A percentile compares a stretch with the other conserved stretches of the same genome.
These are phyloP conservation scores for Schizopora paradoxa DNA, from an alignment of 1,284 basidiomycete species.

Conservation along the genomic window DNA sequence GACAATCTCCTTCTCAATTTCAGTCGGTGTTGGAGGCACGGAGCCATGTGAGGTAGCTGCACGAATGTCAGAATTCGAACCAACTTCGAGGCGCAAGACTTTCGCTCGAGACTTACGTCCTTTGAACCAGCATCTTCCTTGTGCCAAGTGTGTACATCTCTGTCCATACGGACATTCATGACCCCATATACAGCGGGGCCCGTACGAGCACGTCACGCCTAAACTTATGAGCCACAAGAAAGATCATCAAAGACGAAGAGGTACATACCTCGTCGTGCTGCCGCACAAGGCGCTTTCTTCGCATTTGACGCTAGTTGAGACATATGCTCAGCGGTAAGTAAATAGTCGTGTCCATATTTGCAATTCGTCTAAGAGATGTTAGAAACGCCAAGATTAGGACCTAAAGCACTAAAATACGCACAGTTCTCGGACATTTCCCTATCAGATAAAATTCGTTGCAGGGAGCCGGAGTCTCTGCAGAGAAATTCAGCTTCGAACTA, in stretches of 20 bases:
- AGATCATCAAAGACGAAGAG: neutral
- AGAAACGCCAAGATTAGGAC: conserved; percentile 7
- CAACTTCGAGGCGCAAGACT: no score
- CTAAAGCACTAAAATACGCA: conserved; percentile 29
- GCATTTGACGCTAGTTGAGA: conserved; percentile 60
- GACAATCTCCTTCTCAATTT: no score
- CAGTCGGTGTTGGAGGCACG: no score
- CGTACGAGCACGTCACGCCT: conserved; percentile 69
- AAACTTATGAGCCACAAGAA: conserved; percentile 2
- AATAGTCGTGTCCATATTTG: conserved; percentile 77
- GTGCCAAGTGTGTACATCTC: conserved; percentile 37
- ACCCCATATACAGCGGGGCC: conserved; percentile 71
- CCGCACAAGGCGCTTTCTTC: conserved; percentile 77
- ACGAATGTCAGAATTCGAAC: no score
- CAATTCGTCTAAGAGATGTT: conserved; percentile 47
- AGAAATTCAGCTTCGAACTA: conserved; percentile 23
- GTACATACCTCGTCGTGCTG: conserved; percentile 61
- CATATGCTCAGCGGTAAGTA: conserved; percentile 61
- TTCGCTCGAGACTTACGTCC: conserved; percentile 60
- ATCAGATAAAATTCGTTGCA: conserved; percentile 72
- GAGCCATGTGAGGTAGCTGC: no score
- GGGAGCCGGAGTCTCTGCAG: conserved; percentile 63
- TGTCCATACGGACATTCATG: conserved; percentile 76
- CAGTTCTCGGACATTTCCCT: conserved; percentile 74
- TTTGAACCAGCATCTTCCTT: conserved; percentile 81